phyloP scores from a whole-genome alignment of 1,139 yeast genomes.

The Yamadazyma pseudoaaseri region DNA sequence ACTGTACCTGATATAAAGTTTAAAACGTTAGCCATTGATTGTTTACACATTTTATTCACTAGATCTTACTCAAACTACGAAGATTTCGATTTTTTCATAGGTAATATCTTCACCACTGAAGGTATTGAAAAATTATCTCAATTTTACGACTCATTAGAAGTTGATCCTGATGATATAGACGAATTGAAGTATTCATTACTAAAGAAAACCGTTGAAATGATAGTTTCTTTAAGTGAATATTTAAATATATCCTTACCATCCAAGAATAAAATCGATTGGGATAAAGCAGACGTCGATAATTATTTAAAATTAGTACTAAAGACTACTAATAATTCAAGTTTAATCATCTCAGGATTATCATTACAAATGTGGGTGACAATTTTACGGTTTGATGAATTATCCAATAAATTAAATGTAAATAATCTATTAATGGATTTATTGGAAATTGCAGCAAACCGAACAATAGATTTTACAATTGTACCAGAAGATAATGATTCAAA shows the following conservation, averaged over 20 bases:
- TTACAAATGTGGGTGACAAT: conserved; percentile 94
- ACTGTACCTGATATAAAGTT: conserved; percentile 61
- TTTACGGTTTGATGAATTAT: conserved; percentile 74
- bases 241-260: conserved; percentile 45
- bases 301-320: conserved; percentile 74
- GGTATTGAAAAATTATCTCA: conserved; percentile 67
- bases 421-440: conserved; percentile 64
- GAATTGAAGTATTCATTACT: conserved; percentile 75
- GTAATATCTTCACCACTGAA: conserved; percentile 69
- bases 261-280: conserved; percentile 43
- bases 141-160: conserved; percentile 60
- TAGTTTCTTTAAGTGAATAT: conserved; percentile 84
- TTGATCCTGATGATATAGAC: conserved; percentile 77
- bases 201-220: conserved; percentile 91
- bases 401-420: conserved; percentile 48
- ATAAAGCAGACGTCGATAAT: conserved; percentile 54
- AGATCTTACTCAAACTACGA: conserved; percentile 67
- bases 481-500: conserved; percentile 65
- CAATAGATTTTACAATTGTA: conserved; percentile 69
- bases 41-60: conserved; percentile 84
- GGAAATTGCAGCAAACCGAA: conserved; percentile 75
- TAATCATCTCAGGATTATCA: conserved; percentile 88
- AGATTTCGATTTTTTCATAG: conserved; percentile 79
- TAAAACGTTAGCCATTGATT: conserved; percentile 84
- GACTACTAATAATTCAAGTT: conserved; percentile 81